A percentile compares a stretch with the other conserved stretches of the same genome.
phyloP scores from a whole-genome alignment of 768 basidiomycete genomes.

The Albatrellus ellisii region DNA sequence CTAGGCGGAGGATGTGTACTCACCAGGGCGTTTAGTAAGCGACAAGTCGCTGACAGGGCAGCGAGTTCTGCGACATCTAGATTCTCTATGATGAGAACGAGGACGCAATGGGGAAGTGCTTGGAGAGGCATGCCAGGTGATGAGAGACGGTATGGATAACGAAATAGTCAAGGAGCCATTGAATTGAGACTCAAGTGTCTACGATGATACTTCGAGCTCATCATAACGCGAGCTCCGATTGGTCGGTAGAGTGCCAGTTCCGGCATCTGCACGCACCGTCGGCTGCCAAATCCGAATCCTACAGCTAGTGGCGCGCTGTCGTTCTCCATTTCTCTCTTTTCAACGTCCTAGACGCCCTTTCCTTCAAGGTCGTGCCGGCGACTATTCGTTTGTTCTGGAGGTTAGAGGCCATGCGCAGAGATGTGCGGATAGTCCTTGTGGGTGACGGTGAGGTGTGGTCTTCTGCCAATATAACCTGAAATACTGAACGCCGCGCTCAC shows the following conservation, averaged over 20 bases:
- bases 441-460: conserved; percentile 61
- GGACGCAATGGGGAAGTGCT: conserved; percentile 8
- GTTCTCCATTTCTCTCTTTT: too few species aligned
- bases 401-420: conserved; percentile 60
- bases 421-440: conserved; percentile 89
- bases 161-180: background rate
- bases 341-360: too few species aligned
- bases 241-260: too few species aligned
- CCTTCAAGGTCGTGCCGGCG: background rate
- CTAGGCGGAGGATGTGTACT: background rate
- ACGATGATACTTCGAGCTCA: too few species aligned
- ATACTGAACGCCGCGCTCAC: conserved; percentile 9
- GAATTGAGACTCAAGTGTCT: too few species aligned
- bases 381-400: background rate
- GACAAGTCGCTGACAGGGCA: conserved; percentile 5
- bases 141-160: background rate
- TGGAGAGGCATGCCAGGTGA: conserved; percentile 3
- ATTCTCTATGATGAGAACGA: conserved; percentile 10
- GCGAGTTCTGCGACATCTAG: conserved; percentile 10
- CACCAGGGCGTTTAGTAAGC: conserved; percentile 6
- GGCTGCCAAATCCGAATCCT: too few species aligned
- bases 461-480: conserved; percentile 4
- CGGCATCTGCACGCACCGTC: too few species aligned
- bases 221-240: too few species aligned
- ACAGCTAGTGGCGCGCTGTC: too few species aligned